Conservation (phyloP, 139 green algal genomes). For the Volvox reticuliferus region DNA sequence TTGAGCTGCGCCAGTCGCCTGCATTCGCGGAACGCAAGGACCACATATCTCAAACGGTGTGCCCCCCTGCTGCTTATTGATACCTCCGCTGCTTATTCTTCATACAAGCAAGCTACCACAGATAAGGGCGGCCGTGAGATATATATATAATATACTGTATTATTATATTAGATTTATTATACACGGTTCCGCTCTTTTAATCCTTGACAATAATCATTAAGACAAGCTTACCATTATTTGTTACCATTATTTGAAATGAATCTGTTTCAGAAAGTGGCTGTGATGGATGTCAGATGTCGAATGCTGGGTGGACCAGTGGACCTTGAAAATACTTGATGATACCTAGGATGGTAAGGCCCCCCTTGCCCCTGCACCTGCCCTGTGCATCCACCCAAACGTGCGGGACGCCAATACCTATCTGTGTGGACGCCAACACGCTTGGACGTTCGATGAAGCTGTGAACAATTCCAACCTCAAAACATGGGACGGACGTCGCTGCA, state of each 20-base stretch:
- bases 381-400: background rate
- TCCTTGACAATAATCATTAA: no score
- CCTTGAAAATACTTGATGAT: no score
- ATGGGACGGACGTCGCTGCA: no score
- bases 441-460: background rate
- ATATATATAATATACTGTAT: background rate
- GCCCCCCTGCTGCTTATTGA: no score
- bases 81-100: no score
- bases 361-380: background rate
- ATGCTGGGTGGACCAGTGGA: no score
- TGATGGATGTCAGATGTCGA: no score
- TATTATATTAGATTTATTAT: background rate
- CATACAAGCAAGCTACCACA: background rate
- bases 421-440: background rate
- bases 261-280: no score
- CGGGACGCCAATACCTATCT: background rate
- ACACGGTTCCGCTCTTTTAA: no score
- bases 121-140: no score
- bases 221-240: no score
- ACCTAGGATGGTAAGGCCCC: background rate
- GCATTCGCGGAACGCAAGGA: background rate
- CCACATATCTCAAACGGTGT: background rate
- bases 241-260: no score
- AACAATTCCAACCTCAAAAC: background rate
- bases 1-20: conserved; percentile 74